Base-by-base conservation (phyloP, 257 asterid species). In the Paulownia fortunei region DNA sequence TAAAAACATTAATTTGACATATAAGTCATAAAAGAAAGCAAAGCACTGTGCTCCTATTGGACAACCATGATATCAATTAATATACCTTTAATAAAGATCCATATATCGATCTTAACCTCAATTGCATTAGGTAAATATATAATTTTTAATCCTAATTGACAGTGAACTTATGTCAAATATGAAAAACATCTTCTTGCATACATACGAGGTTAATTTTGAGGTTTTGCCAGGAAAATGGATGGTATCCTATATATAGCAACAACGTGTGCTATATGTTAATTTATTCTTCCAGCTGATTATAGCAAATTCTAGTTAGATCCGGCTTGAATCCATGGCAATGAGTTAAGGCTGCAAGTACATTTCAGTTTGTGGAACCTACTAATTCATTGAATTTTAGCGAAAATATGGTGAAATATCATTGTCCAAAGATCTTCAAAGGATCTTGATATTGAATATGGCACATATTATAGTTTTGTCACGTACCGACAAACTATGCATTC, bases 391-490 rank as follows among this genome's bases (percentile, higher is more conserved):
- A 36, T 27, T 65, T 64, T 18, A 44, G 55, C 23, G 34, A 73
- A 73, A 74, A 21, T 77, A 51, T 13, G 82, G 81, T 81, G 87
- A 81, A 69, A 80, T 85, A 79, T 86, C 88, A 51, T 75, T 80
- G 52, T 80, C 91, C 77, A 30, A 69, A 55, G 84, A 85, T 87
- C 77, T 79, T 51, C 72, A 52, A 68, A 54, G 76, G 87, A 85
- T 81, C 82, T 84, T 76, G 79, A 71, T 77, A 55, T 66, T 85
- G 67, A 62, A 76, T 80, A 11, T 37, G 32, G 19, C 54, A 64
- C 64, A 72, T 62, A 37, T 52, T 32, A 73, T 61, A 39, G 51
- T 68, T 24, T 76, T 41, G 32, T 56, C 54, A 69, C 55, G 58
- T 46, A 69, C 65, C n/a, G 65, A n/a, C 80, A 68, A 75, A n/a